Evolutionary conservation across 495 filamentous ascomycete genomes (phyloP), one percentile per base, ranked within the genome.

Genomic region (Margaritispora aquatica): DNA sequence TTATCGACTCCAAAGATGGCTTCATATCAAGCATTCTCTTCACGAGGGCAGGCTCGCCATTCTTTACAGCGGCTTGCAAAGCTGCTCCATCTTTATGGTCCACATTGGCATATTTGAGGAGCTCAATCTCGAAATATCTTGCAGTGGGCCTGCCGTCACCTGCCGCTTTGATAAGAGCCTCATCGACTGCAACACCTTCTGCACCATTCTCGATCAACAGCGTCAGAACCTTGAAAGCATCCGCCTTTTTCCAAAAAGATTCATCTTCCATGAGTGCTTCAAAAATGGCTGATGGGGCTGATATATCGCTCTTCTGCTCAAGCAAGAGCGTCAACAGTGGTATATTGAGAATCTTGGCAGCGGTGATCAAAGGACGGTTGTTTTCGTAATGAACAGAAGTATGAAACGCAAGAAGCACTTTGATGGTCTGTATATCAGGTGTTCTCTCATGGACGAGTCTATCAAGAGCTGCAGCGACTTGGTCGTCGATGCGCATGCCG

Each of bases 141-240:
- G 61, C 51, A 26, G 1, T 8, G 0, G 55, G 61, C 26, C 51
- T 10, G 11, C n/a, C 19, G n/a, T 59, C 26, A 19, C 3, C 22
- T 2, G 55, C 51, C 13, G 56, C 61, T 27, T 26, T 44, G 17
- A 63, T 55, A 15, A 63, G 54, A 24, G 61, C 61, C 2, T 55
- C 51, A 17, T 63, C 24, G 10, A 63, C 55, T 20, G 38, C 11
- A 11, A n/a, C 11, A 3, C 61, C 61, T 26, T 51, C 17, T 26
- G 61, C 61, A 2, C 61, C 61, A 38, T 59, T 55, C 26, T 63
- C 31, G 15, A 63, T 38, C 2, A 63, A 50, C 2, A 58, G 26
- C 19, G 19, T 44, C 24, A 59, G 17, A 27, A 63, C 59, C 1
- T 5, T 0, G 19, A 59, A 51, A 1, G 21, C 38, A 11, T 26